Percentiles rank a stretch among this genome's conserved stretches.
Conservation (phyloP, 2,329 filamentous ascomycete genomes). For the Tolypocladium tropicale region DNA sequence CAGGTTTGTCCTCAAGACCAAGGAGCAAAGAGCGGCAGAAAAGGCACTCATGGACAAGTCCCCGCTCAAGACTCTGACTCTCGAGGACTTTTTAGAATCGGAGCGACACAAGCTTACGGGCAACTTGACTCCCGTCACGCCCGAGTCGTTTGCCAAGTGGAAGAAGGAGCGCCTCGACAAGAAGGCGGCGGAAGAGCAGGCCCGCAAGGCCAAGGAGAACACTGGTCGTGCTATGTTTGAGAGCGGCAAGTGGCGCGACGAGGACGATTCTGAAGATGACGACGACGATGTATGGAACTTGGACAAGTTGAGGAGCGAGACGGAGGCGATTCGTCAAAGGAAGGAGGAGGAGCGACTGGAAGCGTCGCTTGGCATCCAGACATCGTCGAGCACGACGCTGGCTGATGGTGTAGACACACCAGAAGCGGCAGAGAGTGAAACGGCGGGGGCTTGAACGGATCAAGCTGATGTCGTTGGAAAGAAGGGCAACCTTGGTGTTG, state of each 20-base stretch:
- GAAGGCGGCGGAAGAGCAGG: constrained; percentile 90
- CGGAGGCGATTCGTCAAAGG: constrained; percentile 60
- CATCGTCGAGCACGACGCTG: not conserved
- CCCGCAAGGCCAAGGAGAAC: constrained; percentile 83
- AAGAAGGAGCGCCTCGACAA: constrained; percentile 91
- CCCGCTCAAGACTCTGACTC: constrained; percentile 82
- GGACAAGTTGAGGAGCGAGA: constrained; percentile 73
- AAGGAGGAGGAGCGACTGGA: constrained; percentile 66
- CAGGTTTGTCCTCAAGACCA: constrained; percentile 94
- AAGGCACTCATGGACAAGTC: constrained; percentile 95
- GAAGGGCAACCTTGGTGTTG: not conserved
- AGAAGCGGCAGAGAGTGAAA: constrained; percentile 2
- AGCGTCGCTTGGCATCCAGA: constrained; percentile 16
- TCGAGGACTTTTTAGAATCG: constrained; percentile 95
- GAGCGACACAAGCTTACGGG: constrained; percentile 93
- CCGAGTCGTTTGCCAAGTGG: constrained; percentile 90
- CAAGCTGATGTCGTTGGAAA: not conserved
- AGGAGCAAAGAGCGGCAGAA: constrained; percentile 89
- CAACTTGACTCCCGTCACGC: constrained; percentile 84
- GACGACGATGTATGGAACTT: constrained; percentile 67
- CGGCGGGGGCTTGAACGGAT: constrained; percentile 7
- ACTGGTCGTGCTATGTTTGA: constrained; percentile 94
- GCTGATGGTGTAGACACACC: too few species aligned
- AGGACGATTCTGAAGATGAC: constrained; percentile 50
- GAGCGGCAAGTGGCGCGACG: constrained; percentile 80